Base-by-base conservation (phyloP, 352 stramenopile species). In the Globisporangium cystogenes region DNA sequence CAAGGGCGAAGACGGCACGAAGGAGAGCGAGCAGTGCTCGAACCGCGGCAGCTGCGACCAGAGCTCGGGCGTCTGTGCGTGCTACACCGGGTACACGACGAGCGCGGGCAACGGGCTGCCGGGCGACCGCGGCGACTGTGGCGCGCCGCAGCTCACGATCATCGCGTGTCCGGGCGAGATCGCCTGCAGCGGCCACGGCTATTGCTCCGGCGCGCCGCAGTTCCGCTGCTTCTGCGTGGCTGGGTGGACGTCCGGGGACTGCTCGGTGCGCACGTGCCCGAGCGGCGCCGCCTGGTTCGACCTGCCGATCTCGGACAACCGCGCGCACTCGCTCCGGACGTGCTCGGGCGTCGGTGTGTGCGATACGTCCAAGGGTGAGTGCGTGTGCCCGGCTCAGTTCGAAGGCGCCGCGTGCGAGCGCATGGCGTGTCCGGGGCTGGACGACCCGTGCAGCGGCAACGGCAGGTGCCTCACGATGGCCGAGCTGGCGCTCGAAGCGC, bases 1-100 rank as follows among this genome's bases (percentile, higher is more conserved):
- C 35, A 72, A 86, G 55, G 53, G 68, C 26, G 70, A 96, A 36
- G 72, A 78, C 20, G 90, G 92, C 41, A 93, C 87, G 5, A 97
- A 97, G 60, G 92, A 98, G 64, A 93, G 96, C 62, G 82, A 90
- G 27, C 48, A 76, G 41, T 93, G 82, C 44, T 79, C 77, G 23
- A 90, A 90, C 56, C 79, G 82, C 31, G 82, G 79, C 8, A 62
- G 49, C 20, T 93, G 82, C 58, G 79, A 90, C 64, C 69, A 79
- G 43, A 74, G 63, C 26, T 86, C 75, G 18, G 92, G 90, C 39
- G 67, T 93, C 26, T 98, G 92, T 59, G 73, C 59, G 7, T 98
- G 92, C 64, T 97, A 82, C 67, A 45, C 60, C 7, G 79, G 75
- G 10, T 97, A 83, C 57, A 92, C 75, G 14, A 94, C 79, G 16